Percentiles rank a stretch among this genome's conserved stretches.
These are phyloP conservation scores for Lactifluus pinguis DNA, from an alignment of 768 basidiomycete species.

Conservation along the genomic window DNA sequence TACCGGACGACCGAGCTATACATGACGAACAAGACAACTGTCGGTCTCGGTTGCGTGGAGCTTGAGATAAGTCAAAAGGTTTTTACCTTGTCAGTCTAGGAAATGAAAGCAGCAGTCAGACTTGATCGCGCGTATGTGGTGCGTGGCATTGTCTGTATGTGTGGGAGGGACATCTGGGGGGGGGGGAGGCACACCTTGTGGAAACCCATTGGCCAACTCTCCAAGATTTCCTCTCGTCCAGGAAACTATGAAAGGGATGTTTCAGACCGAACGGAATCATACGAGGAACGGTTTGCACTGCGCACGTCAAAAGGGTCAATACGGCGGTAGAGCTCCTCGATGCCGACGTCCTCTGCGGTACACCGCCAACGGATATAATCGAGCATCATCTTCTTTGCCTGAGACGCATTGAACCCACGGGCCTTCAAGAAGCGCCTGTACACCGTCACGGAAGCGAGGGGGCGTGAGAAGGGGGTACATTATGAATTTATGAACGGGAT, in stretches of 20 bases:
- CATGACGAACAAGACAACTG: not conserved
- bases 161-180: not conserved
- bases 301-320: slow-evolving; percentile 68
- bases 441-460: not conserved
- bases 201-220: slow-evolving; percentile 72
- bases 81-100: slow-evolving; percentile 60
- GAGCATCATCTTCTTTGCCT: slow-evolving; percentile 54
- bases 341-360: slow-evolving; percentile 52
- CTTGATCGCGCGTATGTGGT: not conserved
- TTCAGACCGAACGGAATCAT: not conserved
- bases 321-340: slow-evolving; percentile 51
- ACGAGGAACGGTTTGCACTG: slow-evolving; percentile 4
- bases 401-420: slow-evolving; percentile 50
- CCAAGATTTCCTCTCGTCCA: slow-evolving; percentile 57
- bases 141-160: not conserved
- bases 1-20: slow-evolving; percentile 59
- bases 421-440: slow-evolving; percentile 71
- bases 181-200: slow-evolving; percentile 45
- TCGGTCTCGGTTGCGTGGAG: not conserved
- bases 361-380: slow-evolving; percentile 63
- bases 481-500: not conserved
- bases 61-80: not conserved
- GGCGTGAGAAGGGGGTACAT: no score
- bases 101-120: not conserved
- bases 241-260: slow-evolving; percentile 42